Percentiles rank a stretch among this genome's conserved stretches.
Evolutionary conservation across 2,329 filamentous ascomycete species (phyloP).

Genomic region (Claviceps sp.): DNA sequence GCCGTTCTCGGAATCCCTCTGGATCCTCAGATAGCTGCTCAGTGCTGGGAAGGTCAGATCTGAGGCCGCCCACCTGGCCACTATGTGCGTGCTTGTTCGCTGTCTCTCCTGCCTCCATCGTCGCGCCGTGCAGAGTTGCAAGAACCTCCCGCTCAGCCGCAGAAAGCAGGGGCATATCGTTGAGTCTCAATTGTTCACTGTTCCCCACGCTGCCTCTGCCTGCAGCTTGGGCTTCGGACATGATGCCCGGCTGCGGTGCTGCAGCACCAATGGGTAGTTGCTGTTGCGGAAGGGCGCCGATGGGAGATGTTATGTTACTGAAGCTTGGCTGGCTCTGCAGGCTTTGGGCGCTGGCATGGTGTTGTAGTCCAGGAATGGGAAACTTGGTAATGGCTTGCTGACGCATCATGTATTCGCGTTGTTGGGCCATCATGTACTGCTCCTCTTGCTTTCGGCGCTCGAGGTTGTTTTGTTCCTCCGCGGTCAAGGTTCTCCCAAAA

Average conservation of each 20-base stretch:
- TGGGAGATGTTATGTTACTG: conserved; percentile 83
- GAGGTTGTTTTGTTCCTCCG: conserved; percentile 94
- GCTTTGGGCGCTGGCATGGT: conserved; percentile 90
- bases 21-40: conserved; percentile 39
- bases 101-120: not conserved
- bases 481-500: conserved; percentile 90
- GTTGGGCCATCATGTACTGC: conserved; percentile 89
- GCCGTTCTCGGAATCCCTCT: conserved; percentile 53
- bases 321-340: conserved; percentile 95
- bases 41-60: conserved; percentile 34
- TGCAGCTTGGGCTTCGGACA: conserved; percentile 48
- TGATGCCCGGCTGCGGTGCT: conserved; percentile 32
- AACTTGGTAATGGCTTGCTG: conserved; percentile 70
- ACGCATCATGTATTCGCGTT: conserved; percentile 83
- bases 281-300: conserved; percentile 39
- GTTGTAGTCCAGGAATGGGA: conserved; percentile 58
- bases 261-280: conserved; percentile 28
- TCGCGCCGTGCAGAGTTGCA: conserved; percentile 19
- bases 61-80: conserved; percentile 23
- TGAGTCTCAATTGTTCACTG: conserved; percentile 49
- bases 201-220: conserved; percentile 17
- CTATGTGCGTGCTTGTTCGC: conserved; percentile 8
- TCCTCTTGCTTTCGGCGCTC: conserved; percentile 96
- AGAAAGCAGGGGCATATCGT: conserved; percentile 58
- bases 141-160: conserved; percentile 40